Evolutionary conservation across 106 monocot genomes (phyloP).

Genomic region (Dendrobium officinale): DNA sequence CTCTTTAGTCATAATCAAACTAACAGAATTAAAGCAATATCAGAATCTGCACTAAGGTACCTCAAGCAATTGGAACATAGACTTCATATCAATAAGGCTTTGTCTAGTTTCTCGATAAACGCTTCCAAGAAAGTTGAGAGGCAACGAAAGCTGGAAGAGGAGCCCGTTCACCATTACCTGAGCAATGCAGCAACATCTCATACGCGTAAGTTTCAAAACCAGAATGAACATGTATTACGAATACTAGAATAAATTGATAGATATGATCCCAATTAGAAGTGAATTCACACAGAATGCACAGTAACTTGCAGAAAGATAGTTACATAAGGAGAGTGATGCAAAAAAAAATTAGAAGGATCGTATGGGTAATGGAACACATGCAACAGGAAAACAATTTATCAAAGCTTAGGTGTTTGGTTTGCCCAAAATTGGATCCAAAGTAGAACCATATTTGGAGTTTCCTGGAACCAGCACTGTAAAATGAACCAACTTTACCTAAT

Average conservation of each 20-base stretch:
- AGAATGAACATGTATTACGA: not conserved
- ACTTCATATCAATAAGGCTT: conserved; percentile 98
- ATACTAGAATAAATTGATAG: not conserved
- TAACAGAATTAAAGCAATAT: not conserved
- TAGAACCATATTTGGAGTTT: not conserved
- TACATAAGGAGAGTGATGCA: not conserved
- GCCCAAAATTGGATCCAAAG: not conserved
- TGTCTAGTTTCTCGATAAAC: conserved; percentile 96
- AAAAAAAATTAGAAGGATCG: not conserved
- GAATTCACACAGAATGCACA: not conserved
- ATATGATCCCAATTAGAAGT: not conserved
- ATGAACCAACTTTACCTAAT: not conserved
- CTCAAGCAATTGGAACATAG: conserved; percentile 99
- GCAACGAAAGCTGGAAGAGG: conserved; percentile 92
- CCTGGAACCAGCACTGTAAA: not conserved
- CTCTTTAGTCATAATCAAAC: not conserved
- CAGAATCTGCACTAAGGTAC: conserved; percentile 24
- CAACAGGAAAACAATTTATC: not conserved
- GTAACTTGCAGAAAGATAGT: not conserved
- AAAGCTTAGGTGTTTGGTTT: not conserved
- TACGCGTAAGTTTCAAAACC: not conserved
- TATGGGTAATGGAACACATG: not conserved
- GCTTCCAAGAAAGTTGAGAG: conserved; percentile 98
- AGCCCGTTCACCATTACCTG: conserved; percentile 99
- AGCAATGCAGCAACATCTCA: not conserved